Conservation (phyloP, 345 rosid genomes). For the Punica granatum region DNA sequence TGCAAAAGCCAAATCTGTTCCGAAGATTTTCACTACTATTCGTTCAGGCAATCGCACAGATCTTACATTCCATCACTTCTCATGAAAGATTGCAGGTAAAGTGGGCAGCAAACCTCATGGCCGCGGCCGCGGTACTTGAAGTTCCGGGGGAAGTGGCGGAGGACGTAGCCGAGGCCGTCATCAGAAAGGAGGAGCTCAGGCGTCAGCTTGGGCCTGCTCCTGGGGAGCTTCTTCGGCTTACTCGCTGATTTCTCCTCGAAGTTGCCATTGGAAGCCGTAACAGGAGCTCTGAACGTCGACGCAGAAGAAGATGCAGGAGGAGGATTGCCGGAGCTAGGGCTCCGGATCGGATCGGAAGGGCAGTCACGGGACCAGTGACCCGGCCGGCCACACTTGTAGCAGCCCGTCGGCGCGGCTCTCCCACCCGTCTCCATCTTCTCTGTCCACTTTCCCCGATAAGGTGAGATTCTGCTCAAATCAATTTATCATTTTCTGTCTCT, state of each 20-base stretch:
- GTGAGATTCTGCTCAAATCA: neutral
- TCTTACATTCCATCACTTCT: neutral
- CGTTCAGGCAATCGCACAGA: no score
- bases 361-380: slow-evolving; percentile 99
- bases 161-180: slow-evolving; percentile 78
- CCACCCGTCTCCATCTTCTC: slow-evolving; percentile 30
- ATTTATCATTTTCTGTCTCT: neutral
- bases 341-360: slow-evolving; percentile 29
- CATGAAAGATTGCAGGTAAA: neutral
- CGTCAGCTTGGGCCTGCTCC: slow-evolving; percentile 72
- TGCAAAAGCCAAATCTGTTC: neutral
- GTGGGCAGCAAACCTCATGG: slow-evolving; percentile 51
- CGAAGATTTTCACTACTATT: neutral
- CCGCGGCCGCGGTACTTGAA: slow-evolving; percentile 77
- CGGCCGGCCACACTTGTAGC: slow-evolving; percentile 95
- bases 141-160: slow-evolving; percentile 75
- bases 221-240: slow-evolving; percentile 47
- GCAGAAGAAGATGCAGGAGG: slow-evolving; percentile 17
- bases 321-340: slow-evolving; percentile 13
- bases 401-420: slow-evolving; percentile 65
- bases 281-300: slow-evolving; percentile 9
- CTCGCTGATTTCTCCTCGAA: slow-evolving; percentile 14
- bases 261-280: neutral
- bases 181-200: slow-evolving; percentile 71
- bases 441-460: neutral